These are phyloP conservation scores for Turnera subulata DNA, from an alignment of 345 rosid species.

Conservation along the genomic window DNA sequence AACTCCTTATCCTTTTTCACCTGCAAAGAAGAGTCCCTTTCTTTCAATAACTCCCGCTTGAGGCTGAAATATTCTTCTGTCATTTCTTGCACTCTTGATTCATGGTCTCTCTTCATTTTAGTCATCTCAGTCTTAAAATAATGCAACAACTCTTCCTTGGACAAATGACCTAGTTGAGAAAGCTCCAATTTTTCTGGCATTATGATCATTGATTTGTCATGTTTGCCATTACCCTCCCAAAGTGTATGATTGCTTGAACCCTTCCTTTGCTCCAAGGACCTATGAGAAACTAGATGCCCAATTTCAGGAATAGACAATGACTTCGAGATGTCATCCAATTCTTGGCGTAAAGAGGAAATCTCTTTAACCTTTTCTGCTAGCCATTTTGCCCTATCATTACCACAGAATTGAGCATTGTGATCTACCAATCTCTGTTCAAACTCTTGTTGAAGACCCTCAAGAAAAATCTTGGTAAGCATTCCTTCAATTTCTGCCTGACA, in stretches of 20 bases:
- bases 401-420: constrained; percentile 32
- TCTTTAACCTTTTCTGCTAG: constrained; percentile 51
- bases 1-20: constrained; percentile 70
- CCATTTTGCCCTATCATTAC: constrained; percentile 30
- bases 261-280: constrained; percentile 58
- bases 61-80: constrained; percentile 62
- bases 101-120: constrained; percentile 79
- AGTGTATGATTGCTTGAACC: constrained; percentile 50
- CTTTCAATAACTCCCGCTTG: constrained; percentile 57
- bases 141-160: constrained; percentile 37
- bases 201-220: constrained; percentile 38
- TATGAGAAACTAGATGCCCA: constrained; percentile 40
- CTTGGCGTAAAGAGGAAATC: constrained; percentile 59
- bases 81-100: constrained; percentile 44
- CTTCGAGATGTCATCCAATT: constrained; percentile 57
- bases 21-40: constrained; percentile 44
- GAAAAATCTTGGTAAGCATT: constrained; percentile 38
- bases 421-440: constrained; percentile 45
- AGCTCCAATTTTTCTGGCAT: constrained; percentile 50
- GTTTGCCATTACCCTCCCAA: constrained; percentile 62
- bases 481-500: constrained; percentile 45
- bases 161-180: constrained; percentile 36
- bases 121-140: constrained; percentile 70
- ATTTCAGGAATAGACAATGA: constrained; percentile 45
- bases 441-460: constrained; percentile 51